A percentile compares a stretch with the other conserved stretches of the same genome.
phyloP scores from a whole-genome alignment of 2,329 filamentous ascomycete species.

The Phoma herbarum region DNA sequence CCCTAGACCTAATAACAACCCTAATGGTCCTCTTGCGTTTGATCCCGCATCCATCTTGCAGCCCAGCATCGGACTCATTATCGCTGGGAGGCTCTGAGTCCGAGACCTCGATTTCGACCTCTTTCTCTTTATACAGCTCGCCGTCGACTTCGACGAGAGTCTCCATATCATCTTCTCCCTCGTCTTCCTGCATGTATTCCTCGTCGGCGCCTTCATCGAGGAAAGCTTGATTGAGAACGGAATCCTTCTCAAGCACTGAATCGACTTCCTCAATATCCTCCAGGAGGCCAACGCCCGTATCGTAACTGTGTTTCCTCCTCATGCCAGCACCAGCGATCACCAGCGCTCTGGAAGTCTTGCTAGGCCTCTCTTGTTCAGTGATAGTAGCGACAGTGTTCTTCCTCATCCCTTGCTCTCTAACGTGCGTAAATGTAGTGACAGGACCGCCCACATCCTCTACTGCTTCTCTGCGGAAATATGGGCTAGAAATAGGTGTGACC shows the following conservation, averaged over 20 bases:
- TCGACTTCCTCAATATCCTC: constrained; percentile 19
- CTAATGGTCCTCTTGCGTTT: constrained; percentile 44
- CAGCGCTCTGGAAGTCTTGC: constrained; percentile 3
- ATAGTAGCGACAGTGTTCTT: constrained; percentile 15
- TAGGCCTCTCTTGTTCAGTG: constrained; percentile 5
- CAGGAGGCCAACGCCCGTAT: constrained; percentile 10
- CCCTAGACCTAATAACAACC: constrained; percentile 46
- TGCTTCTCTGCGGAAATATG: constrained; percentile 43
- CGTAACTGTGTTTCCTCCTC: constrained; percentile 21
- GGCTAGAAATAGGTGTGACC: constrained; percentile 31
- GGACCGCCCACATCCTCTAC: constrained; percentile 32
- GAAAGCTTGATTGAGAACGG: constrained; percentile 28
- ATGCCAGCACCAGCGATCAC: constrained; percentile 18
- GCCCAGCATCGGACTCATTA: constrained; percentile 25
- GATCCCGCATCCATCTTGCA: constrained; percentile 28
- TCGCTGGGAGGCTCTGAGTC: constrained; percentile 32
- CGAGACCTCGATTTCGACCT: constrained; percentile 34
- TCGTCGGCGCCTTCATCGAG: constrained; percentile 18
- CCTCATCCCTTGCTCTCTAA: constrained; percentile 10
- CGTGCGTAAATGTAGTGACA: constrained; percentile 15
- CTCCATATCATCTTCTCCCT: constrained; percentile 11
- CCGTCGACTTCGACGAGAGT: constrained; percentile 26
- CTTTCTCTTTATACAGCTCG: constrained; percentile 22
- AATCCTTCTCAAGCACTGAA: constrained; percentile 19
- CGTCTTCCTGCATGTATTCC: constrained; percentile 17